Percentiles rank a stretch among this genome's conserved stretches.
Conservation (phyloP, 345 rosid genomes). For the Eucalyptus coolabah region DNA sequence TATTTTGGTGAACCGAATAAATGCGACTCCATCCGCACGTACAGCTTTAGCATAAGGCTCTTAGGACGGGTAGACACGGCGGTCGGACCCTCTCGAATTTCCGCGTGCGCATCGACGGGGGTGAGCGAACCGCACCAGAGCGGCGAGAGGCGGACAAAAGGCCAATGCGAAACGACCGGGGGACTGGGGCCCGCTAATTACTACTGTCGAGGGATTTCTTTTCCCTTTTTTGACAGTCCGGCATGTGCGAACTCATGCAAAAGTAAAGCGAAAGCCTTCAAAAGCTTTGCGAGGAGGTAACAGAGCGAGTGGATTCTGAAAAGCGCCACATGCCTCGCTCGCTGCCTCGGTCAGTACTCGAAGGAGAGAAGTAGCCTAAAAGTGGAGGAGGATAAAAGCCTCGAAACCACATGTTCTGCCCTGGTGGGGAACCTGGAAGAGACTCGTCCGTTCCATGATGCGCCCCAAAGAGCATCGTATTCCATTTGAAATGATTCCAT, state of each 20-base stretch:
- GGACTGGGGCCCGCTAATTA: neutral
- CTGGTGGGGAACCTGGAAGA: neutral
- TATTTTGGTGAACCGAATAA: neutral
- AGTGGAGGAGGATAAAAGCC: neutral
- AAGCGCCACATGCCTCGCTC: slow-evolving; percentile 26
- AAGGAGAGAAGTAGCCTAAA: neutral
- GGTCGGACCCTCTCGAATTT: neutral
- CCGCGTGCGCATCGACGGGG: neutral
- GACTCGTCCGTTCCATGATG: neutral
- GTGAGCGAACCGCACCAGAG: neutral
- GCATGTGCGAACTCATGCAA: neutral
- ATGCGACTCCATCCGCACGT: neutral
- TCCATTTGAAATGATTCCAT: neutral
- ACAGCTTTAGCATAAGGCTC: neutral
- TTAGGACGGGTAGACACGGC: neutral
- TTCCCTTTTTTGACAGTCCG: neutral
- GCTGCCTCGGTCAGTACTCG: neutral
- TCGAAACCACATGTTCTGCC: neutral
- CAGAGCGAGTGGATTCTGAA: slow-evolving; percentile 30
- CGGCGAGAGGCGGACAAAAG: neutral
- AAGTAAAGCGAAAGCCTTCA: neutral
- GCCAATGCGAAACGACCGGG: neutral
- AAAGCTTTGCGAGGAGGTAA: neutral
- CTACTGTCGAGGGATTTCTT: neutral
- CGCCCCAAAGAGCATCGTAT: neutral